Percentiles rank a stretch among this genome's conserved stretches.
These are phyloP conservation scores for Boletus barrowsii DNA, from an alignment of 768 basidiomycete species.

Conservation along the genomic window DNA sequence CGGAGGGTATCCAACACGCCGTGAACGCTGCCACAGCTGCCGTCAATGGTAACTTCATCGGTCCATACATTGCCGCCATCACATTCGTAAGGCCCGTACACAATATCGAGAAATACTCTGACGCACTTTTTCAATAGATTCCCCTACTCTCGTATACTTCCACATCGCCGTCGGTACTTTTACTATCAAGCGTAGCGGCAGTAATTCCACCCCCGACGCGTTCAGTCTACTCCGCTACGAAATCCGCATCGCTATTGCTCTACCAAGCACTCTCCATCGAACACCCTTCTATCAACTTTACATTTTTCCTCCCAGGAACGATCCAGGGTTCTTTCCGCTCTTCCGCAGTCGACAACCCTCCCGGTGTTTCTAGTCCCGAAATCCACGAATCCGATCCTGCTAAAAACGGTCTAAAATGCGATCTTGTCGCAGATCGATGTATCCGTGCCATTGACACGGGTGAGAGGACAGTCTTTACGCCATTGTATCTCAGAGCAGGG, in stretches of 20 bases:
- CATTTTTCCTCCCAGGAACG: constrained; percentile 61
- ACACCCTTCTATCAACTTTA: constrained; percentile 65
- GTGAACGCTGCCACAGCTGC: constrained; percentile 58
- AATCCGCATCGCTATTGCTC: constrained; percentile 73
- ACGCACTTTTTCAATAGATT: constrained; percentile 45
- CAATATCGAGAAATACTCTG: not conserved
- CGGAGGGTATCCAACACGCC: constrained; percentile 57
- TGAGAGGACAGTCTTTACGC: constrained; percentile 60
- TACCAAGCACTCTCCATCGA: constrained; percentile 81
- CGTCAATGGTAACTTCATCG: constrained; percentile 61
- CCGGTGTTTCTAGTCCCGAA: constrained; percentile 27
- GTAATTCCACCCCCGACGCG: constrained; percentile 85
- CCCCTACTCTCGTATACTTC: constrained; percentile 70
- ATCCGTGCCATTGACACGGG: constrained; percentile 56
- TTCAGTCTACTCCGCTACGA: constrained; percentile 79
- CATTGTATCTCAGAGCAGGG: constrained; percentile 41
- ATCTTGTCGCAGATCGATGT: constrained; percentile 57
- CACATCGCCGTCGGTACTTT: constrained; percentile 64
- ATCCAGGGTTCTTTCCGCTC: constrained; percentile 78
- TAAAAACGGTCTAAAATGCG: constrained; percentile 55
- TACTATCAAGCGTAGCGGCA: constrained; percentile 76
- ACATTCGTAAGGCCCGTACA: constrained; percentile 56
- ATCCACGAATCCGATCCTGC: constrained; percentile 50
- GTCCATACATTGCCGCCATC: constrained; percentile 65
- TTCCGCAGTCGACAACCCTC: constrained; percentile 64